Base-by-base conservation (phyloP, 805 yeast species). In the Saccharomycopsis selenospora region DNA sequence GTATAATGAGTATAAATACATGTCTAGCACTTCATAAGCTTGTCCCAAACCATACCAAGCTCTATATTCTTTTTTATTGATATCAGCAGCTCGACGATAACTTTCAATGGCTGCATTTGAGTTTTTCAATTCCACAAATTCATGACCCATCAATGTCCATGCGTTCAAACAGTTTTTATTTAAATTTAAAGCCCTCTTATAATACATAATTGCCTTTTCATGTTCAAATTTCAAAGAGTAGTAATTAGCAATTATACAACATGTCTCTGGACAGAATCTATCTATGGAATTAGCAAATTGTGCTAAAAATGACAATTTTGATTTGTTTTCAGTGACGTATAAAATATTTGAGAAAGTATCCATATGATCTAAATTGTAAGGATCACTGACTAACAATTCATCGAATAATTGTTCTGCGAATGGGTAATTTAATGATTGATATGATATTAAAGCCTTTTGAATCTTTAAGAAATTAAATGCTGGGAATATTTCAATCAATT, bases 31-130 rank as follows among this genome's bases (percentile, higher is more conserved):
- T 63, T 93, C 99, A 62, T 93, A 93, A 1, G 98, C 98, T 65
- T 93, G 98, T 0, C 99, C 99, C 46, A 93, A 70, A 1, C 99
- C 99, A 64, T 91, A 93, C 99, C 99, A 93, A 0, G 98, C 98
- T 45, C 96, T 71, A 63, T 85, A 95, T 62, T 93, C 99, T 59
- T 85, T 82, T 41, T 80, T 76, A 59, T 86, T 87, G 2, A 90
- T 82, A 61, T 89, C 96, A 1, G 90, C 91, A 0, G 98, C 99
- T 40, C 95, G 69, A 56, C 98, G 69, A 61, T 93, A 93, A 50
- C 95, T 81, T 68, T 91, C 97, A 47, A 93, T 93, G 1, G 99
- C 99, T 1, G 98, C 98, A 64, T 93, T 96, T 1, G 96, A 84
- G 66, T 93, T 93, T 60, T 91, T 90, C 57, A 93, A 72, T 63